Conservation (phyloP, 2,329 filamentous ascomycete genomes). For the Xylariaceae sp. region DNA sequence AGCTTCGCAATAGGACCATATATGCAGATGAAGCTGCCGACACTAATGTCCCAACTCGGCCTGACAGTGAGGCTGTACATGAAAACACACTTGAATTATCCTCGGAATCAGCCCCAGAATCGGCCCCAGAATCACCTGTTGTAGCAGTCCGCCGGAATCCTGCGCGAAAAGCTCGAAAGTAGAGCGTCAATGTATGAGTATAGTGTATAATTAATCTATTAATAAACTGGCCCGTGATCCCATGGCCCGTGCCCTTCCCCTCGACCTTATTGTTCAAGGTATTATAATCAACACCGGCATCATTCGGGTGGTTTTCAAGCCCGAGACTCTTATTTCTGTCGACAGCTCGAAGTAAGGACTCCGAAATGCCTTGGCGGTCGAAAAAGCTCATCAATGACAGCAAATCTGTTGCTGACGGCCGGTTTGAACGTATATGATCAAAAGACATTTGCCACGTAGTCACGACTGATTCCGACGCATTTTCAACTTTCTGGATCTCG, state of each 20-base stretch:
- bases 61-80: too few species aligned
- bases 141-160: too few species aligned
- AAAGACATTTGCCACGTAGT: slow-evolving; percentile 37
- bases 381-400: slow-evolving; percentile 47
- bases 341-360: slow-evolving; percentile 27
- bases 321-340: background rate
- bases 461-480: slow-evolving; percentile 35
- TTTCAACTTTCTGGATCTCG: slow-evolving; percentile 34
- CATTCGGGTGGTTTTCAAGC: background rate
- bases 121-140: too few species aligned
- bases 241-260: too few species aligned
- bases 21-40: background rate
- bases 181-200: too few species aligned
- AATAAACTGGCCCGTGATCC: too few species aligned
- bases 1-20: background rate
- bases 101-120: too few species aligned
- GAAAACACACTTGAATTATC: too few species aligned
- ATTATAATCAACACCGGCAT: background rate
- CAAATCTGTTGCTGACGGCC: slow-evolving; percentile 38
- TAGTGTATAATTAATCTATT: too few species aligned
- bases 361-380: slow-evolving; percentile 40
- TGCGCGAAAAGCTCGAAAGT: too few species aligned
- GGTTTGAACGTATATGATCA: slow-evolving; percentile 34
- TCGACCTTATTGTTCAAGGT: too few species aligned
- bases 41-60: too few species aligned